These are phyloP conservation scores for Petasospora fabianii DNA, from an alignment of 1,139 yeast genomes.

Conservation along the genomic window DNA sequence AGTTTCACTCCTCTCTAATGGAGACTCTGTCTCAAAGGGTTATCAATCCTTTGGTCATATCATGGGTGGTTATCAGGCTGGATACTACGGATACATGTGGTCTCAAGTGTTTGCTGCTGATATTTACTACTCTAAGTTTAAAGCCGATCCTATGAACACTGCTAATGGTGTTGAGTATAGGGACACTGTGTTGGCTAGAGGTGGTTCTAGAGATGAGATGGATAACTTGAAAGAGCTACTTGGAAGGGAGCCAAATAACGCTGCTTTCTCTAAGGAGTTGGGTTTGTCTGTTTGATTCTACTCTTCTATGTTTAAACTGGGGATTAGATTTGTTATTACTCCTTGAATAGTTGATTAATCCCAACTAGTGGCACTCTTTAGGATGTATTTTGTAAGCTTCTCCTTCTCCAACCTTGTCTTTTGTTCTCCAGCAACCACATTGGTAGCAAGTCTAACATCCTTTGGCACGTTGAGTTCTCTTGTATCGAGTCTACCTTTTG, in stretches of 20 bases:
- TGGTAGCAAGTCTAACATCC: conserved; percentile 45
- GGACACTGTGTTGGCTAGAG: conserved; percentile 63
- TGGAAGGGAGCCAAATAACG: conserved; percentile 72
- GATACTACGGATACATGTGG: conserved; percentile 85
- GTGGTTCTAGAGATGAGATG: conserved; percentile 69
- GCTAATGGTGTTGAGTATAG: conserved; percentile 63
- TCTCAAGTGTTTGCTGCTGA: conserved; percentile 84
- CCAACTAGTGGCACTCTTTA: conserved; percentile 26
- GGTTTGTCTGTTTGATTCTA: too few species aligned
- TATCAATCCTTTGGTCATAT: conserved; percentile 75
- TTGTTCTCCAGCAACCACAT: conserved; percentile 35
- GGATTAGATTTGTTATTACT: too few species aligned
- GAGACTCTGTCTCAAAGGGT: conserved; percentile 55
- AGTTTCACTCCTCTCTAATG: conserved; percentile 54
- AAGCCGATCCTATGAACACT: conserved; percentile 61
- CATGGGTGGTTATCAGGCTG: conserved; percentile 80
- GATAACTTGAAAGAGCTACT: conserved; percentile 61
- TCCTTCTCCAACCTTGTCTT: conserved; percentile 34
- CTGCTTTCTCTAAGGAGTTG: conserved; percentile 65
- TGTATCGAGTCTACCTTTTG: conserved; percentile 40
- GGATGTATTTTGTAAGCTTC: conserved; percentile 34
- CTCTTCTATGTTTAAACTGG: too few species aligned
- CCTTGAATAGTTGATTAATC: too few species aligned
- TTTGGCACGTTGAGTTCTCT: conserved; percentile 47
- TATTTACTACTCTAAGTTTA: conserved; percentile 72